phyloP scores from a whole-genome alignment of 2,329 filamentous ascomycete genomes.

The Chaetomiaceae sp. region DNA sequence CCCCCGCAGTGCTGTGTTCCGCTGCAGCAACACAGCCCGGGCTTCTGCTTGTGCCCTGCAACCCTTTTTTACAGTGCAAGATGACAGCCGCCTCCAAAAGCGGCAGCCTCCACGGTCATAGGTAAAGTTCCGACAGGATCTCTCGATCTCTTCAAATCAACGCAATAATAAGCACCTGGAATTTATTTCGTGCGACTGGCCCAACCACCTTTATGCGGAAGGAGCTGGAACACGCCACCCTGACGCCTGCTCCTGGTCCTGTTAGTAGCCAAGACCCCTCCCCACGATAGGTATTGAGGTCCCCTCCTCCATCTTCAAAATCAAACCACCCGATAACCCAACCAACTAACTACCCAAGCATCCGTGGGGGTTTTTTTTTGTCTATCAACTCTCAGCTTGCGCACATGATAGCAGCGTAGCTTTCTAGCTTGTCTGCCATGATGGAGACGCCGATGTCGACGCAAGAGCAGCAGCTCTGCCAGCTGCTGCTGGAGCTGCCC shows the following conservation, averaged over 20 bases:
- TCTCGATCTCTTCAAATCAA: too few relatives aligned
- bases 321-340: constrained; percentile 1
- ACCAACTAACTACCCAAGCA: background rate
- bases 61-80: background rate
- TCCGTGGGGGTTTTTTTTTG: too few relatives aligned
- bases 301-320: background rate
- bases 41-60: background rate
- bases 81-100: too few relatives aligned
- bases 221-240: background rate
- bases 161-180: too few relatives aligned
- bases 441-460: constrained; percentile 57
- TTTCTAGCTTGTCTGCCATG: constrained; percentile 15
- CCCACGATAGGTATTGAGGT: background rate
- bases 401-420: constrained; percentile 8
- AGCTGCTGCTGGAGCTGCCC: constrained; percentile 75
- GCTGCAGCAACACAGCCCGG: background rate
- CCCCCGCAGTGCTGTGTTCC: background rate
- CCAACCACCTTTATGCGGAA: too few relatives aligned
- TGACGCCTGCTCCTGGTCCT: background rate
- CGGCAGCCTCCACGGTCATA: too few relatives aligned
- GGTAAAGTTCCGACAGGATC: too few relatives aligned
- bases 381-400: background rate
- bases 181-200: too few relatives aligned
- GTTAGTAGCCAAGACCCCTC: background rate
- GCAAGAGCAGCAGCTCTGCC: constrained; percentile 77